A percentile compares a stretch with the other conserved stretches of the same genome.
Conservation (phyloP, 495 filamentous ascomycete species). For the Aspergillus ostianus region DNA sequence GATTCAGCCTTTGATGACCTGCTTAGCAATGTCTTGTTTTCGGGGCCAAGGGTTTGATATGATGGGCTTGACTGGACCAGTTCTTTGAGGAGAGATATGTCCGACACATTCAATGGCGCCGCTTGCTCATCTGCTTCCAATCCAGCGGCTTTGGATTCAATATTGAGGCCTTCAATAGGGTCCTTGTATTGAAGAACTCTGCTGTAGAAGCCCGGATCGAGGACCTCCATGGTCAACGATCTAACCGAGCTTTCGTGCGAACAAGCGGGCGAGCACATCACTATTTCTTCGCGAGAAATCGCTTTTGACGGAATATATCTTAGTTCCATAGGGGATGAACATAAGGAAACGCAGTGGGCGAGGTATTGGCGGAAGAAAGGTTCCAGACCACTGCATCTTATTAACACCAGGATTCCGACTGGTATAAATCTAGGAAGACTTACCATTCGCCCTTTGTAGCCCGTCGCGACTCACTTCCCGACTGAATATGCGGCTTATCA, state of each 20-base stretch:
- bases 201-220: slow-evolving; percentile 14
- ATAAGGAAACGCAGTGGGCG: slow-evolving; percentile 2
- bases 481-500: slow-evolving; percentile 7
- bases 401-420: neutral
- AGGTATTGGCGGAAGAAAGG: slow-evolving; percentile 16
- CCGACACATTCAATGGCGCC: neutral
- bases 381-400: slow-evolving; percentile 9
- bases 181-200: slow-evolving; percentile 3
- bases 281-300: slow-evolving; percentile 11
- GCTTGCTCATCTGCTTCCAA: neutral
- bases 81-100: neutral
- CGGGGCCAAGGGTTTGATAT: neutral
- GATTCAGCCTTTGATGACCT: neutral
- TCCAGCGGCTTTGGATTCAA: neutral
- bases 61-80: neutral
- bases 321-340: slow-evolving; percentile 9
- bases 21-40: neutral
- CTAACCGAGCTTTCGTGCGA: neutral
- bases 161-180: neutral
- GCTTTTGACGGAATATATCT: slow-evolving; percentile 15
- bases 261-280: slow-evolving; percentile 10
- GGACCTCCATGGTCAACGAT: slow-evolving; percentile 9
- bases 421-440: neutral
- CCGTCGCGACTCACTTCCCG: slow-evolving; percentile 13
- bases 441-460: slow-evolving; percentile 11